Evolutionary conservation across 768 basidiomycete genomes (phyloP), one percentile per base, ranked within the genome.

Genomic region (Omphalotus guepiniiformis): DNA sequence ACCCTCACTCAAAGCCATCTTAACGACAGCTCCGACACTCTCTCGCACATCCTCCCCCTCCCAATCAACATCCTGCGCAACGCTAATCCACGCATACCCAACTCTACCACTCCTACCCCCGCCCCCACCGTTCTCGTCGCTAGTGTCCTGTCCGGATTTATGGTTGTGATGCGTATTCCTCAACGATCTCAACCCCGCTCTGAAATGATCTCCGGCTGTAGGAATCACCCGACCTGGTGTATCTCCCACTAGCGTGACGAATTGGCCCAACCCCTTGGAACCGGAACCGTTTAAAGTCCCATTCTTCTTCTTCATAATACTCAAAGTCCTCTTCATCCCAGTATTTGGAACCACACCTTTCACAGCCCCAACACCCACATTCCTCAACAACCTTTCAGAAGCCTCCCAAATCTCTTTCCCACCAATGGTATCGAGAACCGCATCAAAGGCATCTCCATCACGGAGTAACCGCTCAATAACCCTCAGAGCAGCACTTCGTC

Each of bases 231-330:
- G 75, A 27, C 75, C 75, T 0, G 82, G 81, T 5, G 65, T 67
- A 63, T 91, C 87, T 2, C 90, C 89, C 2, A 88, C 79, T 21
- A 90, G 69, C 1, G 90, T 92, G 36, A 88, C 90, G 61, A 93
- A 91, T 61, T 89, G 83, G 3, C 70, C 21, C 59, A 58, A 4
- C 55, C 37, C 60, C 38, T 60, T 53, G 5, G 38, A n/a, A 12
- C 37, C 15, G 25, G 13, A 7, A 7, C 34, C 25, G 22, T 8
- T 6, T 11, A 3, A 22, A n/a, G 8, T n/a, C 12, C 22, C 27
- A 6, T 37, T 39, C 13, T 47, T 28, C 37, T 28, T 32, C 26
- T 47, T 30, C 18, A 7, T 39, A 16, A 32, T 19, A 2, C 39
- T 36, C 41, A 19, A 13, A 6, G 30, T 51, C 28, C 35, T 44